Base-by-base conservation (phyloP, 2,329 filamentous ascomycete species). In the Fusarium sp. region DNA sequence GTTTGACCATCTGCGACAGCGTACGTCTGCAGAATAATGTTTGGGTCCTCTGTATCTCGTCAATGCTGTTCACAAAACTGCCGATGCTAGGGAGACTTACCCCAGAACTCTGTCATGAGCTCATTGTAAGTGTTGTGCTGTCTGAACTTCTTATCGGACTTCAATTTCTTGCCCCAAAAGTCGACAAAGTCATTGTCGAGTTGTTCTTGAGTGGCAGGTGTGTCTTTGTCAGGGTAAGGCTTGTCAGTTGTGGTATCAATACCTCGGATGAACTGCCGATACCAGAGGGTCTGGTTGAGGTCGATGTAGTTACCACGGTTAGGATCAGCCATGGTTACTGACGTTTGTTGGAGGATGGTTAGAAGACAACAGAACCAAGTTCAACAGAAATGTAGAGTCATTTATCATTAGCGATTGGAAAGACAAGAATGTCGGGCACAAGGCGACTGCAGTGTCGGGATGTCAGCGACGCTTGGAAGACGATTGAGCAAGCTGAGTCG, bases 1-100 rank as follows among this genome's bases (percentile, higher is more conserved):
- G 51, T 53, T n/a, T 53, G 51, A 18, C 51, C 51, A n/a, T 53
- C 51, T n/a, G 51, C 51, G 20, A 53, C 51, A 18, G 51, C 51
- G 18, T 53, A 53, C 8, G 51, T 53, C 38, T 53, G 51, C 25
- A 53, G 20, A 16, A 53, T 29, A 25, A 43, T 53, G 0, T 53
- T 22, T 4, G 24, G 18, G 20, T 53, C 51, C 3, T 53, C 51
- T 53, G 4, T 10, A 4, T 5, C 15, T n/a, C 18, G 6, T 29
- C 15, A 47, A 9, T 15, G 12, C 7, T 1, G 6, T 3, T 46
- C 8, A 29, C 20, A 5, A 9, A 15, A n/a, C 2, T 27, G 16
- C 6, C 5, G 10, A 7, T 0, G 3, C 3, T 0, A 9, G 5
- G 10, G 11, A 20, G 10, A 22, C 30, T 18, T 12, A 53, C 51